Evolutionary conservation across 164 flowering plant genomes (phyloP).

Genomic region (grape (Vitis vinifera)): DNA sequence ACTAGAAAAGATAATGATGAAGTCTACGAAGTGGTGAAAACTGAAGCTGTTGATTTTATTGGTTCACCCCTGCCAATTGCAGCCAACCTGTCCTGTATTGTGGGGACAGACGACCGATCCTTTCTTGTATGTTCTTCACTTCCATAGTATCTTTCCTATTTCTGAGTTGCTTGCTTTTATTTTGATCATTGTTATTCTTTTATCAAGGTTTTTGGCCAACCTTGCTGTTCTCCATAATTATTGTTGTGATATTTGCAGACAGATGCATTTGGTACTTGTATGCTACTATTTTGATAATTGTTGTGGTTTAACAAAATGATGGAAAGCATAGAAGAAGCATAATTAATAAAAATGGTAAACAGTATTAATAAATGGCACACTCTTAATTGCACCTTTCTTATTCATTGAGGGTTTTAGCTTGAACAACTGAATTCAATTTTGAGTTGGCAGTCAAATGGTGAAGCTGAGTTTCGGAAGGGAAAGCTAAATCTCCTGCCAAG

Average conservation of each 20-base stretch:
- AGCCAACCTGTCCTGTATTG: slow-evolving; percentile 13
- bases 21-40: slow-evolving; percentile 8
- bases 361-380: neutral
- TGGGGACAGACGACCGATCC: slow-evolving; percentile 7
- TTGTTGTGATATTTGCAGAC: neutral
- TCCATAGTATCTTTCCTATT: neutral
- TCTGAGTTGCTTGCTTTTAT: too few relatives aligned
- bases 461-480: neutral
- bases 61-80: neutral
- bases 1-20: neutral
- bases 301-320: neutral
- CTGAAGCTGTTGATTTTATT: slow-evolving; percentile 9
- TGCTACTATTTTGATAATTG: neutral
- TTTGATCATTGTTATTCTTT: neutral
- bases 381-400: neutral
- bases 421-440: neutral
- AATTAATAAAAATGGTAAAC: neutral
- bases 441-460: neutral
- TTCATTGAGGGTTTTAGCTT: neutral
- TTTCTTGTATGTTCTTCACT: slow-evolving; percentile 22
- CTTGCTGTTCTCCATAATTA: neutral
- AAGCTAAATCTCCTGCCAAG: too few relatives aligned
- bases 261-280: neutral
- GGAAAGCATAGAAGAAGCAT: neutral
- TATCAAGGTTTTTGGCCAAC: too few relatives aligned